Evolutionary conservation across 2,329 filamentous ascomycete genomes (phyloP).

Genomic region (Calonectria honghensis): DNA sequence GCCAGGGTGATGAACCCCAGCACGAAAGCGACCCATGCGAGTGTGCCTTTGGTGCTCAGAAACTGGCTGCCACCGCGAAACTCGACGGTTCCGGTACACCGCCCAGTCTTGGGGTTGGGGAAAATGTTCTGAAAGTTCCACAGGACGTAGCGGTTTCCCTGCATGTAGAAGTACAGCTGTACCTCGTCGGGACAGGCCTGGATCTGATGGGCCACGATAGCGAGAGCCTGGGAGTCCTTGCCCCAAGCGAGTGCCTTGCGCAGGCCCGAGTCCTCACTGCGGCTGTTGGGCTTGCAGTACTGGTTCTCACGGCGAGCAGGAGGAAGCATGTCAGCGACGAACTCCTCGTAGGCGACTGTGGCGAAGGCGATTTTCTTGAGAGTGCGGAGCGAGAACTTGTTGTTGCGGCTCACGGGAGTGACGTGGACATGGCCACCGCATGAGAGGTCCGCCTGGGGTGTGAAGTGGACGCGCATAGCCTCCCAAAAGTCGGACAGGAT

Average conservation of each 20-base stretch:
- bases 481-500: conserved; percentile 64
- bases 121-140: conserved; percentile 65
- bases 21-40: conserved; percentile 64
- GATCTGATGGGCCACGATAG: conserved; percentile 57
- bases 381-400: conserved; percentile 60
- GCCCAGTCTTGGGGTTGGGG: conserved; percentile 60
- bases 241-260: conserved; percentile 55
- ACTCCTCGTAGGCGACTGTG: conserved; percentile 59
- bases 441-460: conserved; percentile 58
- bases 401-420: conserved; percentile 58
- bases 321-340: conserved; percentile 58
- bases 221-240: conserved; percentile 53
- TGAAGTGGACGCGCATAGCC: conserved; percentile 64
- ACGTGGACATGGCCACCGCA: conserved; percentile 65
- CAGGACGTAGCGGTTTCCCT: conserved; percentile 62
- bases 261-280: conserved; percentile 58
- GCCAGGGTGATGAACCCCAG: conserved; percentile 62
- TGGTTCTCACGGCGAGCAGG: conserved; percentile 59
- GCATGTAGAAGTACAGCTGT: conserved; percentile 62
- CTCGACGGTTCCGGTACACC: conserved; percentile 62
- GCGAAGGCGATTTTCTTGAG: conserved; percentile 63
- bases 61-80: conserved; percentile 64
- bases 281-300: conserved; percentile 60
- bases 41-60: conserved; percentile 60
- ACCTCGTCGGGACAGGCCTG: conserved; percentile 51